Conservation (phyloP, 2,329 filamentous ascomycete species). For the Dendryphion nanum region DNA sequence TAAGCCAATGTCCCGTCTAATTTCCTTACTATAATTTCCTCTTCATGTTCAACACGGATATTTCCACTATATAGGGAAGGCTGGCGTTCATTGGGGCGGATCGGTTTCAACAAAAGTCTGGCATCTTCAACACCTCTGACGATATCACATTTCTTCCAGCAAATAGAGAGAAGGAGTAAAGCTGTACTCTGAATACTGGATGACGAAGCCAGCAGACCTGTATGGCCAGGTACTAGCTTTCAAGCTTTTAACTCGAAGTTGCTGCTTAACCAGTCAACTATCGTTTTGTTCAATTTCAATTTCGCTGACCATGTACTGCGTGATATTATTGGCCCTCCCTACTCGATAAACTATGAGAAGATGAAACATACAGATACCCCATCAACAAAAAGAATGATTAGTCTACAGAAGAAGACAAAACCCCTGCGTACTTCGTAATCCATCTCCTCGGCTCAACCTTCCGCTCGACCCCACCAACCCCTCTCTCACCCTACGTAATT, state of each 20-base stretch:
- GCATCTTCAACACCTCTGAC: background rate
- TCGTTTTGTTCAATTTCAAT: background rate
- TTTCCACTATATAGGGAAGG: background rate
- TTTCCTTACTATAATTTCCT: background rate
- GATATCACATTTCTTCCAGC: too few relatives aligned
- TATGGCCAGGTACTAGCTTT: too few relatives aligned
- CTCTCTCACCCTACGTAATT: slow-evolving; percentile 7
- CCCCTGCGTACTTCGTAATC: too few relatives aligned
- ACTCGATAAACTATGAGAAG: too few relatives aligned
- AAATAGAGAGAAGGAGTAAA: too few relatives aligned
- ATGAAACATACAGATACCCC: background rate
- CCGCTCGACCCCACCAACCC: slow-evolving; percentile 1
- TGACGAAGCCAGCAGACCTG: too few relatives aligned
- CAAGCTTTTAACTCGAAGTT: slow-evolving; percentile 1
- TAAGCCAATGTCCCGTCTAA: slow-evolving; percentile 32
- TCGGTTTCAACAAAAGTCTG: background rate
- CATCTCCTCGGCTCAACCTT: slow-evolving; percentile 4
- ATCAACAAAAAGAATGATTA: too few relatives aligned
- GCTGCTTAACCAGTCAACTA: background rate
- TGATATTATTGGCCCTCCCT: background rate
- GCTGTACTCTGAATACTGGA: too few relatives aligned
- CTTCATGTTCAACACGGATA: background rate
- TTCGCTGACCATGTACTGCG: background rate
- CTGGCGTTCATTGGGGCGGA: background rate
- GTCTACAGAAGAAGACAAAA: too few relatives aligned